A percentile compares a stretch with the other conserved stretches of the same genome.
These are phyloP conservation scores for Picea abies DNA, from an alignment of 83 land plant genomes.

Conservation along the genomic window DNA sequence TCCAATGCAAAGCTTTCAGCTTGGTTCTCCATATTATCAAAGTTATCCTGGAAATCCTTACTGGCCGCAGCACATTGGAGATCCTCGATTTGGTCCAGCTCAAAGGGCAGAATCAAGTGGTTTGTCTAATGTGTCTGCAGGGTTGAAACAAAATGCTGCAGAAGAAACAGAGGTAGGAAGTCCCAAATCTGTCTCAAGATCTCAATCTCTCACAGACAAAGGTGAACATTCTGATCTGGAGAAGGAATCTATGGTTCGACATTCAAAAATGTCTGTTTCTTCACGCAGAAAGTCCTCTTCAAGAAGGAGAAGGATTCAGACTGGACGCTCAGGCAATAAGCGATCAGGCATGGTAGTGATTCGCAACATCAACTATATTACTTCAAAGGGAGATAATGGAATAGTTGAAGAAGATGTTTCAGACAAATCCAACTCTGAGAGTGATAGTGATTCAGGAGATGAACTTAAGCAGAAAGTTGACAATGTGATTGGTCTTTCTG, in stretches of 20 bases:
- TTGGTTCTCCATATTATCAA: conserved; percentile 19
- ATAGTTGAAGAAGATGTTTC: not conserved
- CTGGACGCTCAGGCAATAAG: conserved; percentile 6
- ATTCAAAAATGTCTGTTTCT: not conserved
- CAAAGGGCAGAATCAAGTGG: conserved; percentile 13
- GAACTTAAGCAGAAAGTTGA: not conserved
- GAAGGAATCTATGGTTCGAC: not conserved
- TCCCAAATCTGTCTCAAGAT: not conserved
- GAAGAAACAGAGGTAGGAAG: not conserved
- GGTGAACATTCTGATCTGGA: conserved; percentile 12
- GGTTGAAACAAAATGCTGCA: conserved; percentile 6
- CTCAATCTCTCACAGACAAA: conserved; percentile 2
- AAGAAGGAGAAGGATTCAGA: not conserved
- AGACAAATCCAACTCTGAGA: conserved; percentile 4
- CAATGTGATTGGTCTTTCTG: not conserved
- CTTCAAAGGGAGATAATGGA: conserved; percentile 7
- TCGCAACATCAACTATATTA: conserved; percentile 20
- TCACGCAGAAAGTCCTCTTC: conserved; percentile 1
- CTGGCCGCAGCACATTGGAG: conserved; percentile 7
- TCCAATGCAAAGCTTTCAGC: conserved; percentile 7
- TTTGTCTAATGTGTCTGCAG: conserved; percentile 2
- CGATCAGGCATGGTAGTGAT: conserved; percentile 16
- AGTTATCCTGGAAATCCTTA: conserved; percentile 14
- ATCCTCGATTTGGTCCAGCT: conserved; percentile 9
- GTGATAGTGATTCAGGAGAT: conserved; percentile 1